Conservation (phyloP, 345 rosid genomes). For the Ceriops tagal region DNA sequence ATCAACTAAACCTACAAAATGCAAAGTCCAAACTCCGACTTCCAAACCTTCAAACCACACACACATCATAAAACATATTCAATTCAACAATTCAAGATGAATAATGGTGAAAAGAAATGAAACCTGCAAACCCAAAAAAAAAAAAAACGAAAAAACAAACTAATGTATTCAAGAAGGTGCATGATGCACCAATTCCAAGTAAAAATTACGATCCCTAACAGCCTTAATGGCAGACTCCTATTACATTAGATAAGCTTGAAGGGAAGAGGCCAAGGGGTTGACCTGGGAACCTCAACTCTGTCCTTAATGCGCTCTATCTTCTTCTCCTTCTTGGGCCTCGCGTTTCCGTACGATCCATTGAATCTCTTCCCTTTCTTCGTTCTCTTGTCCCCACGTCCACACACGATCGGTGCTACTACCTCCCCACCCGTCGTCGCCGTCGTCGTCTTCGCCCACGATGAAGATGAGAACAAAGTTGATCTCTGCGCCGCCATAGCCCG, state of each 20-base stretch:
- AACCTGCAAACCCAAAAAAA: not conserved
- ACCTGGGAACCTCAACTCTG: constrained; percentile 87
- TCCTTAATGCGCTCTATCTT: constrained; percentile 86
- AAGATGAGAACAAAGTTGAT: constrained; percentile 14
- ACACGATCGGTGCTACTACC: constrained; percentile 36
- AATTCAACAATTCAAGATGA: not conserved
- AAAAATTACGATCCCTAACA: not conserved
- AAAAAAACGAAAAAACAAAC: not conserved
- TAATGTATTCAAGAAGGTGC: not conserved
- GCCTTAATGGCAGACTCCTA: not conserved
- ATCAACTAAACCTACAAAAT: not conserved
- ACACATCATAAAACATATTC: not conserved
- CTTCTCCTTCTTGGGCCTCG: constrained; percentile 91
- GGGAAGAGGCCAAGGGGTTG: constrained; percentile 99
- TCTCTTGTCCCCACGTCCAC: constrained; percentile 91
- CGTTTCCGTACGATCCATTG: constrained; percentile 80
- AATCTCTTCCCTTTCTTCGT: constrained; percentile 93
- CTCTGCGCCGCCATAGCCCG: constrained; percentile 44
- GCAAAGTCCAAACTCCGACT: not conserved
- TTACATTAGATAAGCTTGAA: constrained; percentile 79
- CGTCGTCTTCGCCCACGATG: constrained; percentile 11
- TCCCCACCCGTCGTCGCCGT: constrained; percentile 1
- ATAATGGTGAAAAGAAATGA: not conserved
- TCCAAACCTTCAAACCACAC: not conserved
- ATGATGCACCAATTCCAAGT: not conserved